Evolutionary conservation across 306 rosid species (phyloP).

Genomic region (Delonix regia): DNA sequence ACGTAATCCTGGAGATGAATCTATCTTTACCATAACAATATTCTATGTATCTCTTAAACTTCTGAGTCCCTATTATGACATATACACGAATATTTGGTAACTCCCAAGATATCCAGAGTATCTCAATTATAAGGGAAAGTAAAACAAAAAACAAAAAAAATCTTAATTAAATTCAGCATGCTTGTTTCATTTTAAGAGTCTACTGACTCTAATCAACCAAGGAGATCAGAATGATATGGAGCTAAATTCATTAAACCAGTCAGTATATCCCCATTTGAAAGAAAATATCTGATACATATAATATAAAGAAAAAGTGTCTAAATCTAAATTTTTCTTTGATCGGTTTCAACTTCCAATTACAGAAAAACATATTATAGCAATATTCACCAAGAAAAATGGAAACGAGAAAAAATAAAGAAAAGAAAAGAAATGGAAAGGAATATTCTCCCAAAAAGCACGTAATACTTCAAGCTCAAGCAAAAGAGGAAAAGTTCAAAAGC

Average conservation of each 20-base stretch:
- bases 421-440: not conserved
- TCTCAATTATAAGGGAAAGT: constrained; percentile 5
- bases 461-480: constrained; percentile 27
- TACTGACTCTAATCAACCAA: not conserved
- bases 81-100: not conserved
- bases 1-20: not conserved
- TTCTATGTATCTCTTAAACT: not conserved
- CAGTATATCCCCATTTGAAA: not conserved
- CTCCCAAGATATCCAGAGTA: not conserved
- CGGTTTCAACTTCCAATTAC: constrained; percentile 13
- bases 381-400: not conserved
- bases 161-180: not conserved
- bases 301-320: not conserved
- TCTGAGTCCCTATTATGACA: not conserved
- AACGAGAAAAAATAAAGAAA: not conserved
- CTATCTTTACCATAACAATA: not conserved
- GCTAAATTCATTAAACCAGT: not conserved
- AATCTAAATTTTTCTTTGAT: not conserved
- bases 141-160: not conserved
- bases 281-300: not conserved
- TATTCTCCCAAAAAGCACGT: constrained; percentile 23
- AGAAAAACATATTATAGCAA: not conserved
- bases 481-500: constrained; percentile 10
- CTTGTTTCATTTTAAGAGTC: not conserved
- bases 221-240: not conserved